A percentile compares a stretch with the other conserved stretches of the same genome.
Conservation (phyloP, 192 early-diverging fungal species). For the Obelidium mucronatum region DNA sequence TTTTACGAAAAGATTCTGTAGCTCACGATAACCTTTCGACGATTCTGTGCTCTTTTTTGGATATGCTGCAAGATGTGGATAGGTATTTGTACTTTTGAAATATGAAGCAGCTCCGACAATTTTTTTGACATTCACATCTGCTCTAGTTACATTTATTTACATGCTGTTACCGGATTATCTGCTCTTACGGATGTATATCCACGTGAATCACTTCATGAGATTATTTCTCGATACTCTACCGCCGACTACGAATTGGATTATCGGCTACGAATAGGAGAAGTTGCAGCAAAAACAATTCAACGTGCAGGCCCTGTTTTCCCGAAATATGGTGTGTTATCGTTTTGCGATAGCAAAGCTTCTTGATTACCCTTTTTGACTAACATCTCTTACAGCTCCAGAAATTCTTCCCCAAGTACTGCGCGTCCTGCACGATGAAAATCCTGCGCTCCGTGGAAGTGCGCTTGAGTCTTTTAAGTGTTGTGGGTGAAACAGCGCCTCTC, state of each 20-base stretch:
- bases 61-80: constrained; percentile 79
- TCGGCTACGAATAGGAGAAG: constrained; percentile 85
- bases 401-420: constrained; percentile 48
- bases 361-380: not conserved
- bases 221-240: constrained; percentile 72
- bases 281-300: constrained; percentile 84
- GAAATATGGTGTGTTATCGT: constrained; percentile 75
- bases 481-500: constrained; percentile 75
- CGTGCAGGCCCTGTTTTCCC: constrained; percentile 80
- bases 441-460: constrained; percentile 49
- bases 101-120: too few relatives aligned
- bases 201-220: constrained; percentile 66
- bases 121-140: constrained; percentile 6
- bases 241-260: constrained; percentile 64
- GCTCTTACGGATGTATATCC: constrained; percentile 85
- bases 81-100: constrained; percentile 53
- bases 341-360: constrained; percentile 39
- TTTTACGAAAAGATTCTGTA: constrained; percentile 71
- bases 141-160: constrained; percentile 88
- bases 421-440: constrained; percentile 41
- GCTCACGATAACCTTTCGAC: constrained; percentile 66
- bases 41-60: constrained; percentile 78
- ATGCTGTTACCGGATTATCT: constrained; percentile 87
- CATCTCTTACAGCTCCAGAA: constrained; percentile 15
- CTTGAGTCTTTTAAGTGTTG: constrained; percentile 45